Conservation (phyloP, 2,329 filamentous ascomycete genomes). For the Calonectria naviculata region DNA sequence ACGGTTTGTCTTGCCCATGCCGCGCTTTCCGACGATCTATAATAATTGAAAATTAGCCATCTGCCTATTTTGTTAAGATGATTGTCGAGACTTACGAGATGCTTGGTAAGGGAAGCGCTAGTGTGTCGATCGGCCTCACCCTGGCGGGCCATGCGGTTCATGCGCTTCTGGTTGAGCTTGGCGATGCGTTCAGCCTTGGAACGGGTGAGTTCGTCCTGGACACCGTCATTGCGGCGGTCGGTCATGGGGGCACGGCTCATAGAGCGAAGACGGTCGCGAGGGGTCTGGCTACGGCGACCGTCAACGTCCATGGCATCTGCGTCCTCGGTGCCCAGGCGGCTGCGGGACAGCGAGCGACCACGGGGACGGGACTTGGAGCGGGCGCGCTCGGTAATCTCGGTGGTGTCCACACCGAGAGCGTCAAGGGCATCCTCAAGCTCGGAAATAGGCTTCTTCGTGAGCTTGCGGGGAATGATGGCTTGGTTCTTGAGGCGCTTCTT, state of each 20-base stretch:
- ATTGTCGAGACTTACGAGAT: conserved; percentile 75
- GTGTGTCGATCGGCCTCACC: conserved; percentile 96
- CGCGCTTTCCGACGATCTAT: conserved; percentile 89
- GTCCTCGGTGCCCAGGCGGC: conserved; percentile 71
- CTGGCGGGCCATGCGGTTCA: conserved; percentile 97
- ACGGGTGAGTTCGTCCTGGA: conserved; percentile 73
- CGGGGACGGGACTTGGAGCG: conserved; percentile 73
- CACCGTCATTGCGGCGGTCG: conserved; percentile 82
- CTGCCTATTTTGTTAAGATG: not conserved
- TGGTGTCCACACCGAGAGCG: conserved; percentile 86
- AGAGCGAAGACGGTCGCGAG: conserved; percentile 72
- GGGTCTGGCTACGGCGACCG: conserved; percentile 48
- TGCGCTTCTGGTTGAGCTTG: conserved; percentile 96
- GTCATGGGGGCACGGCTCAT: conserved; percentile 73
- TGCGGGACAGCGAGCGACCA: conserved; percentile 76
- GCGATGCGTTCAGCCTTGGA: conserved; percentile 86
- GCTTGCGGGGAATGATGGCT: conserved; percentile 88
- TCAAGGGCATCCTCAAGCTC: conserved; percentile 90
- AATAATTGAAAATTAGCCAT: conserved; percentile 22
- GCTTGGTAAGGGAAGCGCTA: conserved; percentile 84
- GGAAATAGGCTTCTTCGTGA: conserved; percentile 83
- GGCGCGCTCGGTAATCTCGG: conserved; percentile 78
- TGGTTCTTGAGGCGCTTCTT: conserved; percentile 98
- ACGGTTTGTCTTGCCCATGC: conserved; percentile 87
- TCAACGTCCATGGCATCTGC: conserved; percentile 83